Evolutionary conservation across 2,329 filamentous ascomycete species (phyloP).

Genomic region (Ascochyta koolunga): DNA sequence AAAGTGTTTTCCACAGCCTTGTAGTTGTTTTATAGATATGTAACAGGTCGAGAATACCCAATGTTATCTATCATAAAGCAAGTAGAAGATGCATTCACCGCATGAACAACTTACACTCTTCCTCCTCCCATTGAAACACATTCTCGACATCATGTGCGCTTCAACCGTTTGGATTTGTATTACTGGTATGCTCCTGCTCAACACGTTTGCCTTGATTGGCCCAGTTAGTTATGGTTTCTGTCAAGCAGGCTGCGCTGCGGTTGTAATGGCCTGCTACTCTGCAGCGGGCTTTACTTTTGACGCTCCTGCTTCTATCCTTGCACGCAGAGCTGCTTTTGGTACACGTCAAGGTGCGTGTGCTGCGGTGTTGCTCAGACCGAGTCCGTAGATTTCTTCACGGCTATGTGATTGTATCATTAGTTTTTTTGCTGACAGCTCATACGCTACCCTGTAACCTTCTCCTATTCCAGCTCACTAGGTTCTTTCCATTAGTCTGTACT

Average conservation of each 20-base stretch:
- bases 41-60: no score
- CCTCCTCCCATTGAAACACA: no score
- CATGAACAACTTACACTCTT: no score
- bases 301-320: no score
- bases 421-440: not conserved
- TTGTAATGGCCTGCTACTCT: conserved; percentile 56
- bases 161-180: no score
- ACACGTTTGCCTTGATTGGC: not conserved
- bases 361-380: not conserved
- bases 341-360: conserved; percentile 34
- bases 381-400: not conserved
- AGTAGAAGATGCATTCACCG: no score
- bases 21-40: no score
- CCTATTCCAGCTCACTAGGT: conserved; percentile 23
- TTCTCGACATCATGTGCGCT: no score
- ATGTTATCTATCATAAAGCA: no score
- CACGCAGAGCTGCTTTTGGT: no score
- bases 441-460: conserved; percentile 1
- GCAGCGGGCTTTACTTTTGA: conserved; percentile 46
- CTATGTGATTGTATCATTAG: not conserved
- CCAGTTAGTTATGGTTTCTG: conserved; percentile 52
- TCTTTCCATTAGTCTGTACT: conserved; percentile 25
- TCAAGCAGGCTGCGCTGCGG: conserved; percentile 54
- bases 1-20: no score
- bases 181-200: no score